Conservation (phyloP, 345 rosid species). For the Passiflora organensis region DNA sequence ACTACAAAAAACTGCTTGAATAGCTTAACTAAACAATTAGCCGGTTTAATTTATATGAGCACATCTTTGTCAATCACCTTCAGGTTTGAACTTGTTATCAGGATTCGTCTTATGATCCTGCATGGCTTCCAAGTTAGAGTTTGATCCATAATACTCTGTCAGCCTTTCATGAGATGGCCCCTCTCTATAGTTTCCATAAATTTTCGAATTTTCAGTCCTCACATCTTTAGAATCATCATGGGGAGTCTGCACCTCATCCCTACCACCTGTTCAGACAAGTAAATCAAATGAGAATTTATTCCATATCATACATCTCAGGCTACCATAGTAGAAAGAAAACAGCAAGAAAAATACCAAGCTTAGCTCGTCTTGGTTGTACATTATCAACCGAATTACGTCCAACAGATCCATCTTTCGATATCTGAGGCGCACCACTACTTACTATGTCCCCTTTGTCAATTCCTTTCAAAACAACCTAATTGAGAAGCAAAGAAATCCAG, state of each 20-base stretch:
- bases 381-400: slow-evolving; percentile 46
- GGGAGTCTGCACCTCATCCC: slow-evolving; percentile 49
- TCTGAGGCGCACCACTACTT: slow-evolving; percentile 77
- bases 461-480: slow-evolving; percentile 66
- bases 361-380: slow-evolving; percentile 51
- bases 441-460: slow-evolving; percentile 78
- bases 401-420: slow-evolving; percentile 56
- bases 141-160: slow-evolving; percentile 20
- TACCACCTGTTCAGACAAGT: slow-evolving; percentile 52
- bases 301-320: slow-evolving; percentile 5
- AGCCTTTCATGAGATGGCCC: slow-evolving; percentile 29
- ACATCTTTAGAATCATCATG: slow-evolving; percentile 48
- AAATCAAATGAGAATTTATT: slow-evolving; percentile 21
- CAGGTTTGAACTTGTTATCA: slow-evolving; percentile 46
- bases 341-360: slow-evolving; percentile 46
- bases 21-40: too few species aligned
- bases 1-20: neutral
- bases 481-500: slow-evolving; percentile 14
- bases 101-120: slow-evolving; percentile 28
- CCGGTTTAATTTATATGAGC: slow-evolving; percentile 13
- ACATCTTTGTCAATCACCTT: slow-evolving; percentile 37
- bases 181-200: slow-evolving; percentile 24
- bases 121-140: slow-evolving; percentile 23
- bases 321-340: slow-evolving; percentile 9
- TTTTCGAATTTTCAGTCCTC: slow-evolving; percentile 34